Conservation (phyloP, 2,329 filamentous ascomycete species). For the Aspergillus terreus region DNA sequence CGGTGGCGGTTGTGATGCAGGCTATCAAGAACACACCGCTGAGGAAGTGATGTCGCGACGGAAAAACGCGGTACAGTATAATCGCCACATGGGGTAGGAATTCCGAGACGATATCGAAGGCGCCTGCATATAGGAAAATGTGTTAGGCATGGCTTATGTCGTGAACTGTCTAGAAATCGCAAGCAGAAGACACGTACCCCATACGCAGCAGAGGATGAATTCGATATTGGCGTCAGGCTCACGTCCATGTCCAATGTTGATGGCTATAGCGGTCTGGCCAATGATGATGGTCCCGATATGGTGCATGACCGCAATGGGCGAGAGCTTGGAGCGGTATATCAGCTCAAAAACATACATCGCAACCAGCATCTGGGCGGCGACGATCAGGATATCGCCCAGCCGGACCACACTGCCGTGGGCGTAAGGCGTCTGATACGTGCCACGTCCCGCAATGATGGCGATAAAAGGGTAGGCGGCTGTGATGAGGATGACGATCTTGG, state of each 20-base stretch:
- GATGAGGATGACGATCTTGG: constrained; percentile 40
- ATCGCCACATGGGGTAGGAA: constrained; percentile 47
- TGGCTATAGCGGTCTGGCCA: constrained; percentile 41
- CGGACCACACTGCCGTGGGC: constrained; percentile 28
- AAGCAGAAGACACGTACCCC: constrained; percentile 29
- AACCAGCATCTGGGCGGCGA: constrained; percentile 40
- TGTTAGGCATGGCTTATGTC: neutral
- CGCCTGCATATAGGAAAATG: constrained; percentile 25
- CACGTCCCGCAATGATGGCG: constrained; percentile 31
- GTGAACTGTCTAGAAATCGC: too few relatives aligned
- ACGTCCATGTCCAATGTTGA: constrained; percentile 26
- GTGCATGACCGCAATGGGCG: constrained; percentile 40
- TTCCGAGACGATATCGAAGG: constrained; percentile 46
- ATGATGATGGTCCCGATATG: constrained; percentile 42
- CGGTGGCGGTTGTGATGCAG: constrained; percentile 35
- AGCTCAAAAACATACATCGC: constrained; percentile 49
- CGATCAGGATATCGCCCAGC: constrained; percentile 40
- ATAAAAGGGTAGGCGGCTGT: constrained; percentile 43
- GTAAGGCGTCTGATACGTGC: constrained; percentile 31
- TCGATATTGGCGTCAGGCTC: constrained; percentile 33
- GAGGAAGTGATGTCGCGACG: constrained; percentile 37
- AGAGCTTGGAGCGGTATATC: constrained; percentile 40
- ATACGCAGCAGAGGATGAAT: constrained; percentile 37
- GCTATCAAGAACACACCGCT: constrained; percentile 36
- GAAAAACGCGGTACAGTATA: constrained; percentile 43